These are phyloP conservation scores for Heterobasidion parviporum DNA, from an alignment of 1,284 basidiomycete genomes.

Conservation along the genomic window DNA sequence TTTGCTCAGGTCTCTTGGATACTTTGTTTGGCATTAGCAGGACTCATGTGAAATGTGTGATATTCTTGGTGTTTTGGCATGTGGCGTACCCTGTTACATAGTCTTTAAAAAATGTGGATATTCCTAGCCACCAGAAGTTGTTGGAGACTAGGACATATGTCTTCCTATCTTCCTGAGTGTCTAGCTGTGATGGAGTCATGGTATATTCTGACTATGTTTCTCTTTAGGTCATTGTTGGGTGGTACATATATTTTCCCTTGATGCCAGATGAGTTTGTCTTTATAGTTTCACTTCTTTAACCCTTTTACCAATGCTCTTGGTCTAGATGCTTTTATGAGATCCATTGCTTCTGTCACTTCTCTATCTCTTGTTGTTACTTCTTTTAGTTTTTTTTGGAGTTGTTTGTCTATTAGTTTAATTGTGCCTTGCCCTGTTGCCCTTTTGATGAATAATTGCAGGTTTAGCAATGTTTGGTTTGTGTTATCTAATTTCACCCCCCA, in stretches of 20 bases:
- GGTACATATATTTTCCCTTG: background rate
- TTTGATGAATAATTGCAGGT: background rate
- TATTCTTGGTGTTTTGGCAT: background rate
- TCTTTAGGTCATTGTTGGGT: background rate
- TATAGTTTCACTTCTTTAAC: background rate
- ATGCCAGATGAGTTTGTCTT: background rate
- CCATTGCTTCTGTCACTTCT: background rate
- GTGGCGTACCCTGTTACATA: background rate
- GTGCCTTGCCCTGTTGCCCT: background rate
- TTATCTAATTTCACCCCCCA: too few species aligned
- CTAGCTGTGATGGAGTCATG: background rate
- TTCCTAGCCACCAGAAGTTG: background rate
- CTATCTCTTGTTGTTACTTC: too few species aligned
- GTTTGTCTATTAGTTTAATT: background rate
- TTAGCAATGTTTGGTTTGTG: too few species aligned
- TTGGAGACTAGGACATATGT: background rate
- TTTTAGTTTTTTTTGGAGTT: too few species aligned
- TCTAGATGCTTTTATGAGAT: background rate
- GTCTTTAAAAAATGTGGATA: background rate
- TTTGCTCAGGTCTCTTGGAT: background rate
- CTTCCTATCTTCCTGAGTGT: background rate
- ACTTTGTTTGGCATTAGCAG: background rate
- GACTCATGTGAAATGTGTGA: background rate
- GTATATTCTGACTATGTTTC: background rate
- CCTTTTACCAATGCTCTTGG: background rate